Evolutionary conservation across 2,329 filamentous ascomycete species (phyloP).

Genomic region (Colletotrichum sp.): DNA sequence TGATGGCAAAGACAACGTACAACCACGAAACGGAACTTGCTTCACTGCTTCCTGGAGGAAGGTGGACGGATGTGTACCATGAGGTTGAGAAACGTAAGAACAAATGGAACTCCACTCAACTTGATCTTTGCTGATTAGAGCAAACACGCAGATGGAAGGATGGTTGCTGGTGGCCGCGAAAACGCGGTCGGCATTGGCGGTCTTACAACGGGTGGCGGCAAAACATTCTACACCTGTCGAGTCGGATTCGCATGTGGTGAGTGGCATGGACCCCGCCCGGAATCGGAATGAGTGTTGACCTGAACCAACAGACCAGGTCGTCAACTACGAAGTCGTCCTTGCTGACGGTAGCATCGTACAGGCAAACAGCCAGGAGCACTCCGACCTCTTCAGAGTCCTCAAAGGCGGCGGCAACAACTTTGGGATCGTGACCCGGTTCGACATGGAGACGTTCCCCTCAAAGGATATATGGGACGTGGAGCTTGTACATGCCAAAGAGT

Average conservation of each 20-base stretch:
- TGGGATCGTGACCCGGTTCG: slow-evolving; percentile 37
- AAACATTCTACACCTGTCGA: slow-evolving; percentile 19
- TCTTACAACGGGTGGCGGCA: slow-evolving; percentile 30
- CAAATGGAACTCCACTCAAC: background rate
- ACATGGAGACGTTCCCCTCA: slow-evolving; percentile 17
- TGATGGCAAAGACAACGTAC: background rate
- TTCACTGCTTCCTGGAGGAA: background rate
- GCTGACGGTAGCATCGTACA: slow-evolving; percentile 44
- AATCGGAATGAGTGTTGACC: background rate
- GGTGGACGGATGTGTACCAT: background rate
- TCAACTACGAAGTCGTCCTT: slow-evolving; percentile 32
- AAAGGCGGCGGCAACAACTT: slow-evolving; percentile 54
- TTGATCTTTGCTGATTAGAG: background rate
- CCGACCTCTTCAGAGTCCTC: slow-evolving; percentile 48
- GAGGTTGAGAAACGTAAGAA: background rate
- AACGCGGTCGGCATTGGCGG: slow-evolving; percentile 32
- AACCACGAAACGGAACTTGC: background rate
- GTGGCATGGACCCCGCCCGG: background rate
- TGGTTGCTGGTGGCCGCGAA: background rate
- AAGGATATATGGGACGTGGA: background rate
- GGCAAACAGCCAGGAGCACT: slow-evolving; percentile 34
- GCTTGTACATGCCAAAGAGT: background rate
- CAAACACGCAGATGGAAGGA: background rate
- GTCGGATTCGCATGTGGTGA: slow-evolving; percentile 26
- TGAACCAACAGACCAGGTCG: background rate